Base-by-base conservation (phyloP, 306 rosid species). In the Rosa chinensis region DNA sequence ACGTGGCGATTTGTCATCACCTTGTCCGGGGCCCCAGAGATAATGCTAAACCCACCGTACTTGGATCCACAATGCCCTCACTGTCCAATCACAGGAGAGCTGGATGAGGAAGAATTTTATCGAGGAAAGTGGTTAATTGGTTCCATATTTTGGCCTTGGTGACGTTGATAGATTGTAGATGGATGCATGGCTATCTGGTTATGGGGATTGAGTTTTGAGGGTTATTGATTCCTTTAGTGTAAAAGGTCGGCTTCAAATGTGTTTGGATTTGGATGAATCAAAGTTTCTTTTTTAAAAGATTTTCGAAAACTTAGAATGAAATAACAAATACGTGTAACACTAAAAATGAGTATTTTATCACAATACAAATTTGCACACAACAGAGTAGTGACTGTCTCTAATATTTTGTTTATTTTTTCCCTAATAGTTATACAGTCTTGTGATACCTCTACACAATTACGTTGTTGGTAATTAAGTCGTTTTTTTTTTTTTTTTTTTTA, bases 1-100 rank as follows among this genome's bases (percentile, higher is more conserved):
- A 80, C 83, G 81, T 74, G 85, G 85, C 39, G 3, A 49, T 37
- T 56, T 64, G 74, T 81, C 82, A 72, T 63, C 71, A 10, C 37
- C 49, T 44, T 58, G 45, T 67, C 68, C 37, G 37, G 70, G 43
- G 68, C 8, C 52, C 23, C 14, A 0, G 0, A 37, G 66, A 11
- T 5, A 18, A 0, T 79, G 13, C 79, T 75, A 64, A 0, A 8
- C 18, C 55, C 20, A 64, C 74, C 3, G 5, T 0, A 2, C 32
- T 7, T 50, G 42, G 32, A 45, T 17, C 11, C 2, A 2, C 39
- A 10, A 13, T 1, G 16, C 73, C 49, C 63, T 67, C 53, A 66
- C 62, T 1, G 72, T 10, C 79, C 76, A 73, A 55, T 82, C 45
- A 47, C 5, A 5, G 4, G 9, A 49, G 40, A 45, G 39, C 16